Evolutionary conservation across 2,329 filamentous ascomycete genomes (phyloP), one percentile per base, ranked within the genome.

Genomic region (Penicillium sp.): DNA sequence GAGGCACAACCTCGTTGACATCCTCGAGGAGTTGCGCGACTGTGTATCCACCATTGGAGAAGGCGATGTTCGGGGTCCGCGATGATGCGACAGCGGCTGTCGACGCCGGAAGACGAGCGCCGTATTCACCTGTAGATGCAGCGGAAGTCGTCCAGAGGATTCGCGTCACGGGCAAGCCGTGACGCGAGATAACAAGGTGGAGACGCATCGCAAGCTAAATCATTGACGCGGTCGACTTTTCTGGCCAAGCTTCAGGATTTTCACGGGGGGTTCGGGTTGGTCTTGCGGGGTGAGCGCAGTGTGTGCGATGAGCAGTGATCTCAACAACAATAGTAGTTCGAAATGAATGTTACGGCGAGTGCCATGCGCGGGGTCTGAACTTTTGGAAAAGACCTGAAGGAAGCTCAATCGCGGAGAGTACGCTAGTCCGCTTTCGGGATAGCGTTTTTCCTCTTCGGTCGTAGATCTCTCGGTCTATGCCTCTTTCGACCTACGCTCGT

Each of bases 1-100:
- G 83, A 0, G 92, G 92, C 2, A 97, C 78, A 14, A 89, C 81
- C 42, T 90, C 84, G 73, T 95, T 92, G 62, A 97, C 80, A 57
- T 91, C 83, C 59, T 89, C 85, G 36, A 97, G 79, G 2, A 97
- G 83, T 62, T 88, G 85, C 29, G 89, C 83, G 56, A 96, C 81
- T 2, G 91, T 96, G 49, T 86, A 81, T 43, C 86, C 81, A 13
- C 79, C 77, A 49, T 79, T 70, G 10, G 67, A 66, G 53, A 68
- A 74, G 13, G 70, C 65, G 34, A 67, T 67, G 57, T 74, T 76
- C 10, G 70, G 70, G 16, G 60, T 61, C 10, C 68, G 65, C 39
- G 70, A 66, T 29, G 71, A 72, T 13, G 71, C 62, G 44, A 72
- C 62, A 11, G 65, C 65, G 10, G 73, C 75, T 1, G 74, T 64